These are phyloP conservation scores for Talaromyces sp. DNA, from an alignment of 2,329 filamentous ascomycete genomes.

Conservation along the genomic window DNA sequence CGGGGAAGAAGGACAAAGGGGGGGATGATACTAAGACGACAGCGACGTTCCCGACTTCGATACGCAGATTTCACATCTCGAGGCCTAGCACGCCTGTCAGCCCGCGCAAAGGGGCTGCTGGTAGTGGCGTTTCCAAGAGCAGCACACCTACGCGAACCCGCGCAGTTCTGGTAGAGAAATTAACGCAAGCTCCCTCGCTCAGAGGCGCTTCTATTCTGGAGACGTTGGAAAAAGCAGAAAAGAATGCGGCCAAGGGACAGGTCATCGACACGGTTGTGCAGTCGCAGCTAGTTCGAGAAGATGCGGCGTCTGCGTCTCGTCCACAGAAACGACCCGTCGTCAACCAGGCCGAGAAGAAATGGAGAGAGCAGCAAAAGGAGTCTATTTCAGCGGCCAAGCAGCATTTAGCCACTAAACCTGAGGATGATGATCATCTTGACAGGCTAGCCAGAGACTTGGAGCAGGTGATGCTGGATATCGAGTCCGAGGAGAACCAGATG, in stretches of 20 bases:
- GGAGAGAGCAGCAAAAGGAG: conserved; percentile 31
- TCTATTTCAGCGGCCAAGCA: conserved; percentile 31
- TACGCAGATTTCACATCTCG: conserved; percentile 38
- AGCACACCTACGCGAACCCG: conserved; percentile 21
- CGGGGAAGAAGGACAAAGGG: neutral
- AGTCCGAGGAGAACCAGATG: conserved; percentile 23
- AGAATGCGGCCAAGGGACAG: conserved; percentile 1
- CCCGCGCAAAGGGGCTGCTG: conserved; percentile 22
- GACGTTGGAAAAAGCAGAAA: conserved; percentile 11
- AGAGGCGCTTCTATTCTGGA: conserved; percentile 29
- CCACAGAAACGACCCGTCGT: conserved; percentile 36
- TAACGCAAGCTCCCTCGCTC: conserved; percentile 27
- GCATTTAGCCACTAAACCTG: conserved; percentile 24
- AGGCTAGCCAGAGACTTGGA: conserved; percentile 38
- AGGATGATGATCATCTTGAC: conserved; percentile 35
- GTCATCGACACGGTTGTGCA: conserved; percentile 12
- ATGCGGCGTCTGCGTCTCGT: neutral
- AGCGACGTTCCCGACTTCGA: conserved; percentile 21
- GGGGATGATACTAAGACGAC: neutral
- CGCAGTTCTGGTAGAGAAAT: conserved; percentile 37
- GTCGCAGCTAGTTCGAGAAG: conserved; percentile 8
- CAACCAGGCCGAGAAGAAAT: conserved; percentile 35
- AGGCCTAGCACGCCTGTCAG: conserved; percentile 23
- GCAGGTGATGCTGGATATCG: conserved; percentile 38
- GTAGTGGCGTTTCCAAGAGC: conserved; percentile 30